Conservation (phyloP, 2,329 filamentous ascomycete genomes). For the Emmonsiellopsis sp. region DNA sequence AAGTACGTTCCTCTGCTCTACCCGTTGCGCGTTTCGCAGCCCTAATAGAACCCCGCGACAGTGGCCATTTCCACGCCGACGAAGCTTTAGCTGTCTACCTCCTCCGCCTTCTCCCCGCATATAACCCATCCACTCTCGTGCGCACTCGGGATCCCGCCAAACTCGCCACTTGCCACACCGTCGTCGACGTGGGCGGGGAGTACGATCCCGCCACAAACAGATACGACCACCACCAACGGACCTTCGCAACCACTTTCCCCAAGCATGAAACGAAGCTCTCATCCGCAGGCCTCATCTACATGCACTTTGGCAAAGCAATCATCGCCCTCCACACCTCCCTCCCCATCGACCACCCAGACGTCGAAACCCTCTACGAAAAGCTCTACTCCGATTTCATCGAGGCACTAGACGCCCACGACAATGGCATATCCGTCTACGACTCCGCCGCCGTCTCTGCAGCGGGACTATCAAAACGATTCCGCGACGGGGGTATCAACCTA, state of each 20-base stretch:
- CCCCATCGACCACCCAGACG: constrained; percentile 54
- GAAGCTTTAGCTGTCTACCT: constrained; percentile 96
- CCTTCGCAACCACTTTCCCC: constrained; percentile 79
- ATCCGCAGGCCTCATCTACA: constrained; percentile 85
- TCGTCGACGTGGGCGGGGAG: constrained; percentile 94
- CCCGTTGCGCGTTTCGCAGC: neutral
- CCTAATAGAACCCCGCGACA: constrained; percentile 17
- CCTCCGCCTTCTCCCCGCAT: constrained; percentile 78
- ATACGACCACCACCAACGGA: constrained; percentile 96
- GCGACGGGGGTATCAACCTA: constrained; percentile 71
- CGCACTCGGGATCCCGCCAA: constrained; percentile 77
- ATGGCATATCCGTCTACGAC: constrained; percentile 81
- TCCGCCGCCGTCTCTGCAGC: constrained; percentile 58
- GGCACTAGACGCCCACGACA: constrained; percentile 95
- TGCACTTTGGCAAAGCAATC: constrained; percentile 86
- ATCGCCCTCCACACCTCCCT: constrained; percentile 59
- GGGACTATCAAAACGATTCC: constrained; percentile 73
- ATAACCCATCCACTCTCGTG: constrained; percentile 63
- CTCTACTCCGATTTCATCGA: constrained; percentile 91
- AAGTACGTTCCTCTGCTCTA: constrained; percentile 40
- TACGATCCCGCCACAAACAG: constrained; percentile 70
- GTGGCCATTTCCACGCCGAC: constrained; percentile 96
- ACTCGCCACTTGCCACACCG: constrained; percentile 78
- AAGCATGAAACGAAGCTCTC: constrained; percentile 79
- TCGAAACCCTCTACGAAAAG: constrained; percentile 72